Base-by-base conservation (phyloP, 1,284 basidiomycete species). In the Heterobasidion irregulare region DNA sequence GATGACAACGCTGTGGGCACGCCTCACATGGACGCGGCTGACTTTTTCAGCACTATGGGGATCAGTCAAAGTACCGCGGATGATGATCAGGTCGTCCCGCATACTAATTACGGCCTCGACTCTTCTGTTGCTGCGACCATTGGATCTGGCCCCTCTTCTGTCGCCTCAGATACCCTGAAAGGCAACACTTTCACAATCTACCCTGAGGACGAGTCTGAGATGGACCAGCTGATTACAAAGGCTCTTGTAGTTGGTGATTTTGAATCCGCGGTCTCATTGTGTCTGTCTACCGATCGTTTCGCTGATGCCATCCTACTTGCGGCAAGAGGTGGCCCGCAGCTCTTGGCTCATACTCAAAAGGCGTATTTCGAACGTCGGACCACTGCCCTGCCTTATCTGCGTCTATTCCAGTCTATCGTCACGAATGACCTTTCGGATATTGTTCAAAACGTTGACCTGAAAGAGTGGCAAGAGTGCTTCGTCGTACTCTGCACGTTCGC, bases 401-500 rank as follows among this genome's bases (percentile, higher is more conserved):
- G 96, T 38, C 80, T 99, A 6, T 94, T 96, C 82, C 94, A 98
- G 70, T 93, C 89, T 26, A 94, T 99, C 65, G 93, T 98, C 57
- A 89, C 88, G 53, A 88, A 95, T 66, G 95, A 98, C 65, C 82
- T 99, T 12, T 79, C 84, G 45, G 94, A 97, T 71, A 86, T 98
- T 56, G 94, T 97, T 2, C 94, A 97, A 69, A 97, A 98, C 65
- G 96, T 94, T 15, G 94, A 99, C 64, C 70, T 98, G 45, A 76
- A 83, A 55, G 95, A 99, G 68, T 99, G 96, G 97, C 86, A 90
- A 61, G 96, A 98, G 70, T 92, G 96, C 56, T 98, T 99, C 64
- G 95, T 98, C 49, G 93, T 99, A 2, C 71, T 98, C 13, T 98
- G 95, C 75, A 98, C 96, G 0, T 99, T 95, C 70, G 94, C 96